These are phyloP conservation scores for Saccharomyces kudriavzevii DNA, from an alignment of 805 yeast genomes.

Conservation along the genomic window DNA sequence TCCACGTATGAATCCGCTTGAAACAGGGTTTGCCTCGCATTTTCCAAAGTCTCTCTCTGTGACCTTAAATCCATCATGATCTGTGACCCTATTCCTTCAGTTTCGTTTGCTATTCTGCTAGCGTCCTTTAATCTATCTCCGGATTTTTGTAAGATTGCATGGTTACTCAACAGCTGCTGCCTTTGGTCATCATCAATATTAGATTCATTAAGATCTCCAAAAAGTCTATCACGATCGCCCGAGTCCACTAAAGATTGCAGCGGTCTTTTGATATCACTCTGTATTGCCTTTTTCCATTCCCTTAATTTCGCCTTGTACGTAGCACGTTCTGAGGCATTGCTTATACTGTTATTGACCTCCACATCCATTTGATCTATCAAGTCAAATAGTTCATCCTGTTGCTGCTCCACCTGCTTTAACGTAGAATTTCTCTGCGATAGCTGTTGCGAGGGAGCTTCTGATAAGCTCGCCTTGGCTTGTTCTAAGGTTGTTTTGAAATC, in stretches of 20 bases:
- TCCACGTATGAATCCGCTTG: slow-evolving; percentile 94
- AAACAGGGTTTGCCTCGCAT: slow-evolving; percentile 74
- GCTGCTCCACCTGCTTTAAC: slow-evolving; percentile 23
- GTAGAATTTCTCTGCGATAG: slow-evolving; percentile 19
- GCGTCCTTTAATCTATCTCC: slow-evolving; percentile 79
- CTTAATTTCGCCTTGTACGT: slow-evolving; percentile 68
- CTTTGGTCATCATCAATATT: slow-evolving; percentile 53
- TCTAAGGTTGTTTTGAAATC: slow-evolving; percentile 31
- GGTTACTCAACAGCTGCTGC: slow-evolving; percentile 67
- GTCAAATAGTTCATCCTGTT: slow-evolving; percentile 38
- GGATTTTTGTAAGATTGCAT: slow-evolving; percentile 72
- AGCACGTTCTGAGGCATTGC: slow-evolving; percentile 38
- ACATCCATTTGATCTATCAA: slow-evolving; percentile 79
- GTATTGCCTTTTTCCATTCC: slow-evolving; percentile 52
- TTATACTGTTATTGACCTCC: slow-evolving; percentile 70
- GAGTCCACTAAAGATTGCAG: slow-evolving; percentile 55
- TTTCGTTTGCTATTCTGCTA: slow-evolving; percentile 83
- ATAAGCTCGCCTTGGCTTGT: slow-evolving; percentile 16
- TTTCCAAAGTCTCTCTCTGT: slow-evolving; percentile 85
- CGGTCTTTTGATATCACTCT: slow-evolving; percentile 47
- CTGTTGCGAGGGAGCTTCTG: slow-evolving; percentile 14
- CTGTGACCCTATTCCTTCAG: slow-evolving; percentile 85
- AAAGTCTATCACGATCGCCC: slow-evolving; percentile 62
- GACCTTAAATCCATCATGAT: slow-evolving; percentile 82
- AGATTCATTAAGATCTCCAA: slow-evolving; percentile 41